phyloP scores from a whole-genome alignment of 345 rosid species.

The Corchorus olitorius region DNA sequence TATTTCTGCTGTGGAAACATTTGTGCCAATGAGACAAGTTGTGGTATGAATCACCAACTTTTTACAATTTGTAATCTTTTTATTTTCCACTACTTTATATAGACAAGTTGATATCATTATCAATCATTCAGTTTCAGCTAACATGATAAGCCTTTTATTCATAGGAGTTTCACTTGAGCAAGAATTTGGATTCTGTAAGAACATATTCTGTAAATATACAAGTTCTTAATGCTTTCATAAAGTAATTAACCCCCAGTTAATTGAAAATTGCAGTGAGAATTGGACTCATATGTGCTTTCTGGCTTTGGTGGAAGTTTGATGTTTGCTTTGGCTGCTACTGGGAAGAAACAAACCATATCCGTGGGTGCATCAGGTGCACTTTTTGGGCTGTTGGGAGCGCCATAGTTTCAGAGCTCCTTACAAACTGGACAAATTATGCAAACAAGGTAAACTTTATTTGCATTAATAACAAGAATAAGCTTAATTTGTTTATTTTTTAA shows the following conservation, averaged over 20 bases:
- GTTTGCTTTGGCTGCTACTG: slow-evolving; percentile 49
- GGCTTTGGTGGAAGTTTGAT: slow-evolving; percentile 82
- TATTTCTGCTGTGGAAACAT: no score
- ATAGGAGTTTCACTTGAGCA: slow-evolving; percentile 77
- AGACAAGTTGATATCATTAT: no score
- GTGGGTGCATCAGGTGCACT: slow-evolving; percentile 94
- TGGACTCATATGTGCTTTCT: slow-evolving; percentile 61
- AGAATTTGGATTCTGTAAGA: slow-evolving; percentile 84
- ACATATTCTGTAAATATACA: neutral
- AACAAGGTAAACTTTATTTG: slow-evolving; percentile 52
- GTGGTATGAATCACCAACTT: no score
- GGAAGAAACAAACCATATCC: slow-evolving; percentile 40
- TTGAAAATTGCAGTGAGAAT: slow-evolving; percentile 57
- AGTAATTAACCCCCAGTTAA: neutral
- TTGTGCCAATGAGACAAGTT: no score
- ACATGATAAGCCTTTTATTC: slow-evolving; percentile 76
- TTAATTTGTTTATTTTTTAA: no score
- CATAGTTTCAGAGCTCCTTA: slow-evolving; percentile 86
- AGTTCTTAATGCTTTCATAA: neutral
- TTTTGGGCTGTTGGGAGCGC: slow-evolving; percentile 87
- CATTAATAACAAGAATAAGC: neutral
- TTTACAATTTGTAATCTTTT: no score
- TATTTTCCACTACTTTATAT: no score
- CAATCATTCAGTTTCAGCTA: no score
- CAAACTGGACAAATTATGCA: slow-evolving; percentile 82